These are phyloP conservation scores for Heracleum sosnowskyi DNA, from an alignment of 129 eudicot species.

Conservation along the genomic window DNA sequence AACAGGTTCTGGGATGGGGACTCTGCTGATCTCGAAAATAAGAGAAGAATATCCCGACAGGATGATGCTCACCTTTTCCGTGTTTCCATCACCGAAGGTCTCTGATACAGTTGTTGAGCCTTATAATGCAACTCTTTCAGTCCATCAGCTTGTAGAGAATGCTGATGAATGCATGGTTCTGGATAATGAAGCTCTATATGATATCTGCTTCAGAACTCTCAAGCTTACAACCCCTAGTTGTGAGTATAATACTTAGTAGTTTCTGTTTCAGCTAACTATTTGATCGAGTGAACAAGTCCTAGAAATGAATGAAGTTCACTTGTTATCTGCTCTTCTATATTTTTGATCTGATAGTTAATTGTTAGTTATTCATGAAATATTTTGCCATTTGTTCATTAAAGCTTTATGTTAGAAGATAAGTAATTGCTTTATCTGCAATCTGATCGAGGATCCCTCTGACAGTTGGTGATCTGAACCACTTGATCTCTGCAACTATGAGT, in stretches of 20 bases:
- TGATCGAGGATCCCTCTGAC: not conserved
- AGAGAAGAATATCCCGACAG: conserved; percentile 48
- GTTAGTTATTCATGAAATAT: not conserved
- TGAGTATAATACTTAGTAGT: conserved; percentile 13
- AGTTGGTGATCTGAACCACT: conserved; percentile 33
- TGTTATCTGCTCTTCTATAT: not conserved
- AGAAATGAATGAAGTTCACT: not conserved
- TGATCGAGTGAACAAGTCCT: not conserved
- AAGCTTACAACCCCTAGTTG: conserved; percentile 48
- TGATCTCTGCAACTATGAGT: conserved; percentile 33
- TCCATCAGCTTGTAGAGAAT: conserved; percentile 48
- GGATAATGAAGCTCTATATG: conserved; percentile 39
- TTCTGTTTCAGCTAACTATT: not conserved
- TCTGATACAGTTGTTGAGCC: conserved; percentile 51
- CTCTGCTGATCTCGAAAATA: conserved; percentile 39
- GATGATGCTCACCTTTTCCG: conserved; percentile 47
- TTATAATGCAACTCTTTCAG: conserved; percentile 43
- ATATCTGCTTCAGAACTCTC: conserved; percentile 40
- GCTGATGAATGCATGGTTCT: conserved; percentile 50
- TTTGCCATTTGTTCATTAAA: not conserved
- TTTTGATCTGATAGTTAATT: not conserved
- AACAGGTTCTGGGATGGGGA: conserved; percentile 47
- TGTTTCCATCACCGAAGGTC: conserved; percentile 42
- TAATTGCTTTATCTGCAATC: not conserved
- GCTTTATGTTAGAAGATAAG: not conserved